A percentile compares a stretch with the other conserved stretches of the same genome.
Evolutionary conservation across 2,329 filamentous ascomycete genomes (phyloP).

Genomic region (Claviceps paspali): DNA sequence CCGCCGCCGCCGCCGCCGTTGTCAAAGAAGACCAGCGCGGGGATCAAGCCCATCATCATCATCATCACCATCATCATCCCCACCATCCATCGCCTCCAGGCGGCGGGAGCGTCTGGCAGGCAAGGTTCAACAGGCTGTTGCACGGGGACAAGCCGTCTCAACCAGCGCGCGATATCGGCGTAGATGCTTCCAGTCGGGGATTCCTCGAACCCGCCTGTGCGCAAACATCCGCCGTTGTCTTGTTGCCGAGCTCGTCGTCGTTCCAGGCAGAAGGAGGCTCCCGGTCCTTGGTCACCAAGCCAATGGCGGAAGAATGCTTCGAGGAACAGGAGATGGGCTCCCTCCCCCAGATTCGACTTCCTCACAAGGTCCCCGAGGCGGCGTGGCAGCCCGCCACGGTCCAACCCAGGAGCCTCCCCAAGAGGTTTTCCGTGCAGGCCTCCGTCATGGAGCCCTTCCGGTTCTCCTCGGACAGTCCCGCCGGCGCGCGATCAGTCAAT

Average conservation of each 20-base stretch:
- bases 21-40: slow-evolving; percentile 16
- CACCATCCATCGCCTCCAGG: slow-evolving; percentile 7
- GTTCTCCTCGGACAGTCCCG: slow-evolving; percentile 18
- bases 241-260: slow-evolving; percentile 32
- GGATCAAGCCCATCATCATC: slow-evolving; percentile 11
- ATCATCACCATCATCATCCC: too few relatives aligned
- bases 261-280: slow-evolving; percentile 20
- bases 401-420: slow-evolving; percentile 38
- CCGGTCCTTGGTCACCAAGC: slow-evolving; percentile 41
- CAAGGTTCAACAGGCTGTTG: slow-evolving; percentile 67
- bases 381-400: slow-evolving; percentile 46
- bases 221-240: slow-evolving; percentile 50
- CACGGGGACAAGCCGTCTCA: slow-evolving; percentile 48
- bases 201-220: slow-evolving; percentile 41
- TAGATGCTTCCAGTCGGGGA: slow-evolving; percentile 53
- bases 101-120: slow-evolving; percentile 51
- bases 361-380: slow-evolving; percentile 42
- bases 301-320: slow-evolving; percentile 65
- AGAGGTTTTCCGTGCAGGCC: slow-evolving; percentile 30
- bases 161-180: slow-evolving; percentile 42
- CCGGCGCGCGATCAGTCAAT: slow-evolving; percentile 21
- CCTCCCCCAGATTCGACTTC: slow-evolving; percentile 55
- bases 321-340: slow-evolving; percentile 71
- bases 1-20: slow-evolving; percentile 16
- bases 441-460: slow-evolving; percentile 20